Base-by-base conservation (phyloP, 176 grass and related monocot species). In the Lolium multiflorum region DNA sequence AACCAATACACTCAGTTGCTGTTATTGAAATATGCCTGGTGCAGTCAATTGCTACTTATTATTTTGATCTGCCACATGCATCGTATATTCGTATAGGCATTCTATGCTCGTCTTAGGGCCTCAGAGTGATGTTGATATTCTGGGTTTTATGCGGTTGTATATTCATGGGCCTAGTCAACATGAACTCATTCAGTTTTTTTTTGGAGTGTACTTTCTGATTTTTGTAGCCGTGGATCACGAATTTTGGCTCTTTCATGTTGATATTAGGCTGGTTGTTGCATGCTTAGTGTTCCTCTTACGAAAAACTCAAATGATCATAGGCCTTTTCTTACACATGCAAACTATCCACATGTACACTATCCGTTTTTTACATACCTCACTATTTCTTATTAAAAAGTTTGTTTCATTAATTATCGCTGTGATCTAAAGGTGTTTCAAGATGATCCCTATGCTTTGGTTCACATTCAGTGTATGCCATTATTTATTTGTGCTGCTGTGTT, bases 281-380 rank as follows among this genome's bases (percentile, higher is more conserved):
- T 80, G n/a, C 59, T 18, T 50, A 66, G 5, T 67, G 61, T 81
- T 52, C 65, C 79, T 81, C 79, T 15, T 37, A 71, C 7, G 18
- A 21, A 81, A 68, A 10, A 68, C 0, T 10, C 16, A 52, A 20
- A 43, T 5, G 26, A 37, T 68, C 1, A 11, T 41, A 41, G 35
- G 67, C 8, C 17, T 6, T 20, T 81, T 21, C 2, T 61, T 61
- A 5, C 2, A 26, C 38, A 70, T 80, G 39, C 46, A 47, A 7
- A 43, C 41, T 43, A 43, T 8, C 41, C 58, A 17, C 31, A 35
- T 35, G 31, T 35, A 35, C 20, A 17, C 9, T 28, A 14, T 16
- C 10, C 6, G 7, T n/a, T 11, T 81, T 11, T 11, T 68, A 51
- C 3, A 4, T 21, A 52, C 9, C 20, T 59, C 11, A 78, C 20